These are phyloP conservation scores for Saccharomyces hybrid DNA, from an alignment of 1,139 yeast species.

Conservation along the genomic window DNA sequence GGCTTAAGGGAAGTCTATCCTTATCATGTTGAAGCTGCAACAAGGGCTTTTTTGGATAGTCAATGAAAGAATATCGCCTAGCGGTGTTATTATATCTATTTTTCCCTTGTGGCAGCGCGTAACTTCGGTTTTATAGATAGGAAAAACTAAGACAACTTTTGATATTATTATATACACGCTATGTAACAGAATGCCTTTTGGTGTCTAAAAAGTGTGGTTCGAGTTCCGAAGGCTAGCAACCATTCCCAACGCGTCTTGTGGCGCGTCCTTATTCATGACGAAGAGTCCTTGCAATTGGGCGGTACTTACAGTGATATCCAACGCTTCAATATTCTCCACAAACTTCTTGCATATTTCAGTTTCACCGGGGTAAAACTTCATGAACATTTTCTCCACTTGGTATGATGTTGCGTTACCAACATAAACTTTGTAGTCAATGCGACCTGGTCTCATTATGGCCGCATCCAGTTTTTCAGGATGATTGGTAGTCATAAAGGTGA, in stretches of 20 bases:
- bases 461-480: constrained; percentile 91
- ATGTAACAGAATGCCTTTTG: neutral
- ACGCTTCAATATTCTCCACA: constrained; percentile 42
- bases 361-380: constrained; percentile 75
- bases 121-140: neutral
- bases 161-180: neutral
- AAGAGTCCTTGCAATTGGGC: constrained; percentile 95
- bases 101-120: neutral
- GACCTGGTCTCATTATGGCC: constrained; percentile 80
- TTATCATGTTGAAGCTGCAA: constrained; percentile 16
- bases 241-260: constrained; percentile 70
- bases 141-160: neutral
- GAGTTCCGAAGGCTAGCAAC: constrained; percentile 27
- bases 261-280: constrained; percentile 84
- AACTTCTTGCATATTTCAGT: constrained; percentile 54
- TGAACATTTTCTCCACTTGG: constrained; percentile 78
- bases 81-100: neutral
- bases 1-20: constrained; percentile 15
- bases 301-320: constrained; percentile 65
- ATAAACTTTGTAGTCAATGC: constrained; percentile 78
- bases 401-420: constrained; percentile 78
- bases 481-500: constrained; percentile 96
- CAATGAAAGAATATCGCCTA: neutral
- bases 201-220: constrained; percentile 5
- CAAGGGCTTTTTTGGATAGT: constrained; percentile 7